These are phyloP conservation scores for Williopsis jadinii DNA, from an alignment of 1,139 yeast genomes.

Conservation along the genomic window DNA sequence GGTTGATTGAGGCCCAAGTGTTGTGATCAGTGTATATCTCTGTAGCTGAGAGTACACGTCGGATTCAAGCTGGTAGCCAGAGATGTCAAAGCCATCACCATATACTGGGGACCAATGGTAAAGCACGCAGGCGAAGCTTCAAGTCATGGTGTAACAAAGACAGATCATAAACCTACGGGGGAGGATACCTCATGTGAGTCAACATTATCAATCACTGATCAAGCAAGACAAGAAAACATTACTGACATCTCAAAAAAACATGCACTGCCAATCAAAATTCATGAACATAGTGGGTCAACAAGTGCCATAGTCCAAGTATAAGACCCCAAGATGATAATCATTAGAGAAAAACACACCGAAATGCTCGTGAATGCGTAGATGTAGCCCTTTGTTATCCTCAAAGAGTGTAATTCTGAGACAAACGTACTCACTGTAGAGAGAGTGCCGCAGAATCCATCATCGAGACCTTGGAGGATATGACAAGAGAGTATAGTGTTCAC, in stretches of 20 bases:
- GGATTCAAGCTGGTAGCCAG: slow-evolving; percentile 7
- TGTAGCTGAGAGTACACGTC: slow-evolving; percentile 10
- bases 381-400: slow-evolving; percentile 27
- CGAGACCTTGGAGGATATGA: slow-evolving; percentile 50
- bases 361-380: slow-evolving; percentile 36
- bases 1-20: slow-evolving; percentile 3
- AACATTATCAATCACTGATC: no score
- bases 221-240: not conserved
- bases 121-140: no score
- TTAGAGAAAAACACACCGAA: slow-evolving; percentile 31
- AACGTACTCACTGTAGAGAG: slow-evolving; percentile 76
- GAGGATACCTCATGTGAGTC: no score
- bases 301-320: slow-evolving; percentile 44
- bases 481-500: slow-evolving; percentile 34
- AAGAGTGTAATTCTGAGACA: slow-evolving; percentile 51
- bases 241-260: not conserved
- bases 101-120: no score
- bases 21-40: slow-evolving; percentile 16
- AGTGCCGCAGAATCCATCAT: slow-evolving; percentile 71
- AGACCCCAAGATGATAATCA: slow-evolving; percentile 46
- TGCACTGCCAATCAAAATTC: not conserved
- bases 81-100: no score
- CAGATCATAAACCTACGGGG: no score
- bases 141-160: no score
- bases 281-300: slow-evolving; percentile 18